These are phyloP conservation scores for Pseudopyrenochaeta lycopersici DNA, from an alignment of 2,329 filamentous ascomycete species.

Conservation along the genomic window DNA sequence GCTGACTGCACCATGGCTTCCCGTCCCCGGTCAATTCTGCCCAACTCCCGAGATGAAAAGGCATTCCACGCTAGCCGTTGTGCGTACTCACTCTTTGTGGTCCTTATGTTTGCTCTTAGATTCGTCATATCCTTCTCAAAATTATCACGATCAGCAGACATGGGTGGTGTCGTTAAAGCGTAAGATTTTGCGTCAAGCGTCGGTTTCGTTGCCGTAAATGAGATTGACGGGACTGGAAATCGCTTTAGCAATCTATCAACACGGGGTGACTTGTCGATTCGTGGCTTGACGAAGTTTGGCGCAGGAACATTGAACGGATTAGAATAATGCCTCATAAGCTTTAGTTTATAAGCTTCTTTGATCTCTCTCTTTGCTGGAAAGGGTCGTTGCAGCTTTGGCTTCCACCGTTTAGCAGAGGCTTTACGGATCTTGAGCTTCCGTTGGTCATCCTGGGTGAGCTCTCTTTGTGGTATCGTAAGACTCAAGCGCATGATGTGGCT, in stretches of 20 bases:
- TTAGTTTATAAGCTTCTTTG: slow-evolving; percentile 26
- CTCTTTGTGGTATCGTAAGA: slow-evolving; percentile 20
- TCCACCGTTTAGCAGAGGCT: slow-evolving; percentile 27
- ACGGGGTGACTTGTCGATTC: slow-evolving; percentile 24
- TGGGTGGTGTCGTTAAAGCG: background rate
- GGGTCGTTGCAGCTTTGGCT: slow-evolving; percentile 22
- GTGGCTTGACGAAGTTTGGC: slow-evolving; percentile 23
- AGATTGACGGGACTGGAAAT: slow-evolving; percentile 19
- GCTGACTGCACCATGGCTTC: slow-evolving; percentile 29
- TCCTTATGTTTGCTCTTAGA: slow-evolving; percentile 18
- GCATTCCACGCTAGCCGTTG: slow-evolving; percentile 23
- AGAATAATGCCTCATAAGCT: slow-evolving; percentile 36
- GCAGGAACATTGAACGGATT: background rate
- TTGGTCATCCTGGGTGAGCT: slow-evolving; percentile 12
- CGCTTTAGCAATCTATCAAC: slow-evolving; percentile 18
- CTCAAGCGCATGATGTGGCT: slow-evolving; percentile 15
- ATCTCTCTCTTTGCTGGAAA: slow-evolving; percentile 24
- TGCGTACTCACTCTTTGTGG: slow-evolving; percentile 15
- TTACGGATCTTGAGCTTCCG: slow-evolving; percentile 16
- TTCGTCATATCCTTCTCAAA: background rate
- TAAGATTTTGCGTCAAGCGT: background rate
- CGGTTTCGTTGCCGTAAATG: background rate
- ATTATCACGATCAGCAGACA: background rate
- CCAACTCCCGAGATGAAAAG: slow-evolving; percentile 19
- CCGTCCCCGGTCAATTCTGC: slow-evolving; percentile 11